These are phyloP conservation scores for Mycena alexandri DNA, from an alignment of 768 basidiomycete genomes.

Conservation along the genomic window DNA sequence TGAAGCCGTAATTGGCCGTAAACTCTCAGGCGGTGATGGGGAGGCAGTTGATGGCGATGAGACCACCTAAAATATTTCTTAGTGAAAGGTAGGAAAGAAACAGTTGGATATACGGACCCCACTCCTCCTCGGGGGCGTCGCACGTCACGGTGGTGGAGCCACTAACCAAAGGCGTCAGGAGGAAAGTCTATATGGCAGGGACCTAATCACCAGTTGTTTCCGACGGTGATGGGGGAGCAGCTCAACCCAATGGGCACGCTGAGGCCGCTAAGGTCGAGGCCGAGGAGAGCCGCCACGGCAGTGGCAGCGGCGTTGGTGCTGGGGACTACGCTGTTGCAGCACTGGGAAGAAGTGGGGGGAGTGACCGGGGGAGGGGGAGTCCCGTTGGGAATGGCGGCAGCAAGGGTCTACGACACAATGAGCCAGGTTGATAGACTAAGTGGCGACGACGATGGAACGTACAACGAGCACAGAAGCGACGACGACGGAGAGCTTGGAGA, in stretches of 20 bases:
- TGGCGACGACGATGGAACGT: neutral
- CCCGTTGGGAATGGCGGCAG: conserved; percentile 4
- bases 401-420: conserved; percentile 8
- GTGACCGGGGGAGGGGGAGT: conserved; percentile 22
- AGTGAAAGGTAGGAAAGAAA: neutral
- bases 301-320: neutral
- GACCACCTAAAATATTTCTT: neutral
- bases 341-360: conserved; percentile 8
- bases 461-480: conserved; percentile 11
- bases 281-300: conserved; percentile 8
- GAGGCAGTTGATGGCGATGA: conserved; percentile 16
- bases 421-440: neutral
- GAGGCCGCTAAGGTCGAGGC: conserved; percentile 18
- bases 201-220: conserved; percentile 30
- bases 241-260: conserved; percentile 15
- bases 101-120: neutral
- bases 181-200: too few species aligned
- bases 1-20: too few species aligned
- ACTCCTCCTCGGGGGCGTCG: conserved; percentile 9
- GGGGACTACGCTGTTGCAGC: conserved; percentile 14
- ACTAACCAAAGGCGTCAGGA: too few species aligned
- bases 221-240: conserved; percentile 26
- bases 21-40: conserved; percentile 8
- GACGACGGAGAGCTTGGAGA: conserved; percentile 6
- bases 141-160: too few species aligned